phyloP scores from a whole-genome alignment of 177 flowering plant species.

The Vitis hybrid region DNA sequence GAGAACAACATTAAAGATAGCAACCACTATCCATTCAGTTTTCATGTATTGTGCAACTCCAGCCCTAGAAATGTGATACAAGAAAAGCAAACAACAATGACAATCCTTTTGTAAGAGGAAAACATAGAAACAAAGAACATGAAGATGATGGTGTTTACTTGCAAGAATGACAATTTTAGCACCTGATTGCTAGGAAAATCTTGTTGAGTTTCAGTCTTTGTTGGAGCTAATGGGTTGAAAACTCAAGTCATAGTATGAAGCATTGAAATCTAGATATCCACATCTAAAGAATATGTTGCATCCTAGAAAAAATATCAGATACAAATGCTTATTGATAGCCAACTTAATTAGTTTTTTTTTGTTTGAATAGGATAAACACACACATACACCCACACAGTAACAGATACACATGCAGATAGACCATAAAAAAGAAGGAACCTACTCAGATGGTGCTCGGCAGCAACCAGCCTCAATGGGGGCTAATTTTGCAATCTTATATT shows the following conservation, averaged over 20 bases:
- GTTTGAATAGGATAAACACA: too few relatives aligned
- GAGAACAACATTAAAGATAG: constrained; percentile 73
- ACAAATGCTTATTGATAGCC: background rate
- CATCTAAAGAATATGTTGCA: constrained; percentile 45
- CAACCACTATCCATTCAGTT: constrained; percentile 89
- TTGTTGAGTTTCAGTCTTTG: constrained; percentile 87
- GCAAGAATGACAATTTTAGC: constrained; percentile 96
- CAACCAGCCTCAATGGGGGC: constrained; percentile 94
- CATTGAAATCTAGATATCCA: constrained; percentile 85
- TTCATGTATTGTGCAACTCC: constrained; percentile 98
- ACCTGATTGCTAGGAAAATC: constrained; percentile 57
- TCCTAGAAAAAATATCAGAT: background rate
- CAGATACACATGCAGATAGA: too few relatives aligned
- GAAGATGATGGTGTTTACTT: constrained; percentile 47
- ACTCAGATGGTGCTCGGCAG: constrained; percentile 95
- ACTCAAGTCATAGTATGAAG: constrained; percentile 88
- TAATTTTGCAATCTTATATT: constrained; percentile 65
- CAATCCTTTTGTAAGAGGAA: background rate
- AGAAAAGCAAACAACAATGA: background rate
- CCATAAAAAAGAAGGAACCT: constrained; percentile 15
- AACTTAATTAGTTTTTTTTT: too few relatives aligned
- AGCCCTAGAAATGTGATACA: constrained; percentile 51
- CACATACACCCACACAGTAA: too few relatives aligned
- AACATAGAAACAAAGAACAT: background rate
- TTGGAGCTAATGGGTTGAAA: constrained; percentile 54